These are phyloP conservation scores for Grigorovia humatica DNA, from an alignment of 805 yeast genomes.

Conservation along the genomic window DNA sequence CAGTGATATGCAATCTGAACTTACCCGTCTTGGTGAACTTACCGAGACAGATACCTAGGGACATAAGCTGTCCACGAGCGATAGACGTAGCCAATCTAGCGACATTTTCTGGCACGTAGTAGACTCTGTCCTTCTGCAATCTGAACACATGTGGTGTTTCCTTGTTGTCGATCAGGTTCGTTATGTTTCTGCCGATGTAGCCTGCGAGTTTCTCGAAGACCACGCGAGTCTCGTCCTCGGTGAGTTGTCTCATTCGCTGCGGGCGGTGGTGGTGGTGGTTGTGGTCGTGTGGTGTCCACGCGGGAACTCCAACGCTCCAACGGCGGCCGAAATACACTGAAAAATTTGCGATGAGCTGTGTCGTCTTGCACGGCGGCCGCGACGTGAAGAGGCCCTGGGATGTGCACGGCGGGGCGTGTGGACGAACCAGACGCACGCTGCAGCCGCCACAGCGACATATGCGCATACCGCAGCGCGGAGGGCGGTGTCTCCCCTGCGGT, in stretches of 20 bases:
- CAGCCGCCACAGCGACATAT: too few relatives aligned
- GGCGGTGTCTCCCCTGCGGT: too few relatives aligned
- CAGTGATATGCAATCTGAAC: constrained; percentile 89
- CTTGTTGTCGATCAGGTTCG: constrained; percentile 72
- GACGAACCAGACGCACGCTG: too few relatives aligned
- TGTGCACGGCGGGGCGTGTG: too few relatives aligned
- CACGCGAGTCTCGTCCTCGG: constrained; percentile 93
- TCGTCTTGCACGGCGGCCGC: background rate
- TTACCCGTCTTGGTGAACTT: constrained; percentile 97
- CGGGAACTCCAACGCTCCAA: too few relatives aligned
- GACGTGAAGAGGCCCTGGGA: too few relatives aligned
- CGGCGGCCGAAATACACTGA: background rate
- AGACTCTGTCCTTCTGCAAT: constrained; percentile 91
- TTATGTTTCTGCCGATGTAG: constrained; percentile 92
- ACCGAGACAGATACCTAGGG: constrained; percentile 87
- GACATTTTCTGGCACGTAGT: constrained; percentile 74
- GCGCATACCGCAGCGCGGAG: too few relatives aligned
- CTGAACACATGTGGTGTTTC: constrained; percentile 85
- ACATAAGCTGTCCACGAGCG: constrained; percentile 82
- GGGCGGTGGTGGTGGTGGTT: too few relatives aligned
- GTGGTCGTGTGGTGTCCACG: too few relatives aligned
- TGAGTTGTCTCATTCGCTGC: constrained; percentile 74
- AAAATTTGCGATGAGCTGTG: background rate
- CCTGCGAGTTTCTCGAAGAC: constrained; percentile 94
- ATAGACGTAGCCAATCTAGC: constrained; percentile 86